Base-by-base conservation (phyloP, 2,329 filamentous ascomycete species). In the Neofusicoccum sp. region DNA sequence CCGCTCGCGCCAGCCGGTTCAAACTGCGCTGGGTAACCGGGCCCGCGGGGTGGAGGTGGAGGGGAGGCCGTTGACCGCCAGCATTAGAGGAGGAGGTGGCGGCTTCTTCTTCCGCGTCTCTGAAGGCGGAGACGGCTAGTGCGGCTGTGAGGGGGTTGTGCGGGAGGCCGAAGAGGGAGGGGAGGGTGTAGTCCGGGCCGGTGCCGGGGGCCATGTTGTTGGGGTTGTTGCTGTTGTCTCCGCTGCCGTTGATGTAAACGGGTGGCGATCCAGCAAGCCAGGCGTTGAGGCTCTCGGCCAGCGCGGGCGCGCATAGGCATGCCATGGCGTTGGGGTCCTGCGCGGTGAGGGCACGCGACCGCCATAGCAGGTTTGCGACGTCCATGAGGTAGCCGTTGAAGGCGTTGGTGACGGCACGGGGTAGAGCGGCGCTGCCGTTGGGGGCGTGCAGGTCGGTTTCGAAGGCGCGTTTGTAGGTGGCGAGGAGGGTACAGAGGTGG, bases 321-420 rank as follows among this genome's bases (percentile, higher is more conserved):
- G 82, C 84, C 14, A 80, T 67, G 3, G 83, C 79, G 66, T 86
- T 85, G n/a, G 82, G 76, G 65, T 93, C 89, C 1, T 79, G 78
- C 11, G 77, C 77, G 61, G 85, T 85, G 62, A 96, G 88, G 1
- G 88, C 91, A 11, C 87, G 84, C 24, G 85, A 84, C 7, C 90
- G 84, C 91, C 91, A 96, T 48, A 95, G 73, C 54, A 89, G 86
- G 70, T 96, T 96, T 78, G 90, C 93, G 33, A 92, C 83, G 70
- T 96, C 91, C 86, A 95, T 93, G 33, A 96, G 82, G 71, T 89
- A 92, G 24, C 88, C 88, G 71, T 96, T 96, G 77, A 95, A 93
- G 26, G 82, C 77, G 64, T 86, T 84, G 41, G 73, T 73, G 47
- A 63, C 64, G 68, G 67, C 48, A 65, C 61, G 40, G 54, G 70